Evolutionary conservation across 2,329 filamentous ascomycete species (phyloP).

Genomic region (Cercospora nicotianae): DNA sequence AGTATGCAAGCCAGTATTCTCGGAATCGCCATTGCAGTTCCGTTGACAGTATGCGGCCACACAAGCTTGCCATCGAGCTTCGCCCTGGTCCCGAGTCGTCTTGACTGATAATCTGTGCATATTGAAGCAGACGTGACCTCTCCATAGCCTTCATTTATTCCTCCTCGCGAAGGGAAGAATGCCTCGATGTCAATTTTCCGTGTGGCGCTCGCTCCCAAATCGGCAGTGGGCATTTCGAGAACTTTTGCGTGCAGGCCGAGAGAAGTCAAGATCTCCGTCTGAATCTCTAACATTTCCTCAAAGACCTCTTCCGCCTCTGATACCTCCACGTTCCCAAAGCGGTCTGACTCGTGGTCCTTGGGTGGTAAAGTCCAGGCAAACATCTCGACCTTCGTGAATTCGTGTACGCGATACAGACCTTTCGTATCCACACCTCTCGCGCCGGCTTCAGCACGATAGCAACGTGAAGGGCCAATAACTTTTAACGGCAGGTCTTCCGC

Average conservation of each 20-base stretch:
- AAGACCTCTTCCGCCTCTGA: slow-evolving; percentile 62
- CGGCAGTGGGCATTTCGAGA: slow-evolving; percentile 85
- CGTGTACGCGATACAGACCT: slow-evolving; percentile 93
- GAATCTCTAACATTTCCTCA: slow-evolving; percentile 81
- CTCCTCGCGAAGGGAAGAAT: slow-evolving; percentile 76
- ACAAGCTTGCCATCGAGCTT: slow-evolving; percentile 58
- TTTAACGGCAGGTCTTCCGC: slow-evolving; percentile 70
- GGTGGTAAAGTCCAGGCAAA: slow-evolving; percentile 74
- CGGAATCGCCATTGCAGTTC: slow-evolving; percentile 88
- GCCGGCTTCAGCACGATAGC: slow-evolving; percentile 93
- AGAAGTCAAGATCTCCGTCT: slow-evolving; percentile 75
- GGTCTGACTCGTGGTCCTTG: slow-evolving; percentile 28
- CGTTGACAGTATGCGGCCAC: slow-evolving; percentile 90
- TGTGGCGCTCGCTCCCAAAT: slow-evolving; percentile 83
- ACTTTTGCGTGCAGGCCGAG: slow-evolving; percentile 83
- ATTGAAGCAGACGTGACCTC: slow-evolving; percentile 89
- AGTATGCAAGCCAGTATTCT: slow-evolving; percentile 83
- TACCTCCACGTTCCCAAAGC: slow-evolving; percentile 32
- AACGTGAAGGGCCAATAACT: slow-evolving; percentile 81
- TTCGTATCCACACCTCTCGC: slow-evolving; percentile 87
- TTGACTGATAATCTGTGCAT: slow-evolving; percentile 91
- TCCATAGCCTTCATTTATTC: slow-evolving; percentile 74
- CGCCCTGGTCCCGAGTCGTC: slow-evolving; percentile 75
- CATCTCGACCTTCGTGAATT: slow-evolving; percentile 98
- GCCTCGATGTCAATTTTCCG: slow-evolving; percentile 93